These are phyloP conservation scores for Metschnikowia henanensis DNA, from an alignment of 805 yeast species.

Conservation along the genomic window DNA sequence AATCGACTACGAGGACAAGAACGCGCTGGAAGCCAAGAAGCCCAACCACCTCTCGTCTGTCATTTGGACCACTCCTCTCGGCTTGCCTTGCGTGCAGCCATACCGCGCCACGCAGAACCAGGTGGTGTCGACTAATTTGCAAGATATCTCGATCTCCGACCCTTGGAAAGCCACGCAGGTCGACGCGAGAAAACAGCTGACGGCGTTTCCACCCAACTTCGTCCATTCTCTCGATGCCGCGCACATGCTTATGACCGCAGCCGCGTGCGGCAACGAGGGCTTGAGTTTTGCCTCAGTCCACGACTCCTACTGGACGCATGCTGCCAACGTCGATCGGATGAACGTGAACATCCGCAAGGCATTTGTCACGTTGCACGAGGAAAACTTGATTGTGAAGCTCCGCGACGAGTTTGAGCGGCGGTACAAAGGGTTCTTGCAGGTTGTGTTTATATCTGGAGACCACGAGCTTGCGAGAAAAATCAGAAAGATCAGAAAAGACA, in stretches of 20 bases:
- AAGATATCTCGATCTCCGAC: slow-evolving; percentile 82
- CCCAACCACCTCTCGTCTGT: slow-evolving; percentile 81
- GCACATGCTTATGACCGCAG: slow-evolving; percentile 91
- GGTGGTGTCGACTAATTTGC: slow-evolving; percentile 78
- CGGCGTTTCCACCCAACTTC: slow-evolving; percentile 95
- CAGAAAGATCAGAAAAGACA: slow-evolving; percentile 45
- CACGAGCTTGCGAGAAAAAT: slow-evolving; percentile 54
- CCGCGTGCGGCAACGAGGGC: slow-evolving; percentile 63
- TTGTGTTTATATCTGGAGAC: slow-evolving; percentile 51
- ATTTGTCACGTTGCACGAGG: slow-evolving; percentile 75
- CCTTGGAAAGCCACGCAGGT: slow-evolving; percentile 85
- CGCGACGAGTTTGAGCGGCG: slow-evolving; percentile 80
- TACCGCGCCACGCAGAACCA: slow-evolving; percentile 69
- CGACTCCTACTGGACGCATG: slow-evolving; percentile 98
- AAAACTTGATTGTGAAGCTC: slow-evolving; percentile 67
- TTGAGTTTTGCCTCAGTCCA: slow-evolving; percentile 92
- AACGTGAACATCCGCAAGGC: slow-evolving; percentile 69
- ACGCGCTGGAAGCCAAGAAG: slow-evolving; percentile 36
- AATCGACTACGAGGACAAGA: slow-evolving; percentile 52
- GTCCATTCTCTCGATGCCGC: slow-evolving; percentile 96
- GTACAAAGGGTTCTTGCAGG: slow-evolving; percentile 68
- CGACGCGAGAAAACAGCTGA: slow-evolving; percentile 83
- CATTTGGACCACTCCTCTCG: slow-evolving; percentile 97
- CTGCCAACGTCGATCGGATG: slow-evolving; percentile 76
- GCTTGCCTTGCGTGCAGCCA: slow-evolving; percentile 96